Evolutionary conservation across 2,329 filamentous ascomycete genomes (phyloP).

Genomic region (Amphichorda felina): DNA sequence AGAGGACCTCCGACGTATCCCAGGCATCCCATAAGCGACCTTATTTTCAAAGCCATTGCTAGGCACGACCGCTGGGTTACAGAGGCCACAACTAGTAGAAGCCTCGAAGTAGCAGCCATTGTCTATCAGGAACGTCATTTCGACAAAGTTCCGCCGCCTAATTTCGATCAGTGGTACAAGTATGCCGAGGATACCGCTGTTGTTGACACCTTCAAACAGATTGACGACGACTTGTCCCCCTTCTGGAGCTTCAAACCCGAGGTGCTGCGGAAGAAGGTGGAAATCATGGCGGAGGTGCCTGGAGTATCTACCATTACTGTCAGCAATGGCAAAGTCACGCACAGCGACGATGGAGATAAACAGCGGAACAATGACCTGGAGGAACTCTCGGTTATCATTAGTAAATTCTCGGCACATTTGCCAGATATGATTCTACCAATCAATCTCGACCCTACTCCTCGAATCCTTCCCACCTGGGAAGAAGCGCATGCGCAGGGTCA

Average conservation of each 20-base stretch:
- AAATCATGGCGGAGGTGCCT: constrained; percentile 23
- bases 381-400: constrained; percentile 52
- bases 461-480: constrained; percentile 45
- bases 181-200: constrained; percentile 63
- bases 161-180: constrained; percentile 77
- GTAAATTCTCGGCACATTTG: constrained; percentile 57
- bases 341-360: constrained; percentile 20
- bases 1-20: constrained; percentile 1
- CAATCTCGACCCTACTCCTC: constrained; percentile 47
- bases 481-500: constrained; percentile 23
- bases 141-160: constrained; percentile 61
- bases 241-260: constrained; percentile 66
- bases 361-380: constrained; percentile 24
- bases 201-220: constrained; percentile 72
- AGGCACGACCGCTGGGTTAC: constrained; percentile 36
- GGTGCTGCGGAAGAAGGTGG: constrained; percentile 50
- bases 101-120: constrained; percentile 29
- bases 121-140: constrained; percentile 42
- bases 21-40: constrained; percentile 33
- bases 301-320: constrained; percentile 43
- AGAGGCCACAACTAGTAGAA: constrained; percentile 32
- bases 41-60: constrained; percentile 35
- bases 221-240: constrained; percentile 60
- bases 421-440: constrained; percentile 79
- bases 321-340: constrained; percentile 46